phyloP scores from a whole-genome alignment of 176 grass and related monocot species.

The Elymus sibiricus region DNA sequence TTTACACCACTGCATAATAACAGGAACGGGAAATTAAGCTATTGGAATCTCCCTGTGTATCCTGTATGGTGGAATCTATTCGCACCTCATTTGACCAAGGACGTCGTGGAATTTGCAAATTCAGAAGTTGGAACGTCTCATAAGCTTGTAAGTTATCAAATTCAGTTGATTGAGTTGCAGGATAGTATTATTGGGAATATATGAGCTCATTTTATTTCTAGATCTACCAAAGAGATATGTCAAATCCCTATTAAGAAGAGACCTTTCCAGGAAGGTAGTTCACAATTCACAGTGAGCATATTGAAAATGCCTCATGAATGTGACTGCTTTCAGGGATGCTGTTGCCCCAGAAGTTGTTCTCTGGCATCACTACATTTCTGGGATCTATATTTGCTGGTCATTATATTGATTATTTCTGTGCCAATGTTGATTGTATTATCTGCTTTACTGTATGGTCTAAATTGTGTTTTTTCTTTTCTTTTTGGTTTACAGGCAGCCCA shows the following conservation, averaged over 20 bases:
- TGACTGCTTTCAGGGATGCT: conserved; percentile 5
- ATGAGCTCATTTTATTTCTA: not conserved
- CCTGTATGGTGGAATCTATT: conserved; percentile 73
- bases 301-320: not conserved
- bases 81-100: conserved; percentile 69
- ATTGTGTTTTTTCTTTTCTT: not conserved
- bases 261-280: not conserved
- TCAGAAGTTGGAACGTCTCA: conserved; percentile 59
- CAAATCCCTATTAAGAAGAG: not conserved
- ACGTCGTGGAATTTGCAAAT: conserved; percentile 86
- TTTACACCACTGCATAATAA: conserved; percentile 17
- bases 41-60: conserved; percentile 43
- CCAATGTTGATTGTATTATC: not conserved
- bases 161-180: not conserved
- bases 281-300: not conserved
- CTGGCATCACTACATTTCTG: not conserved
- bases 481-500: not conserved
- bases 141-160: conserved; percentile 6
- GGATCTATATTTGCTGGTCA: not conserved
- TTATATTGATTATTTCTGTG: not conserved
- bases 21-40: conserved; percentile 49
- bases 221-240: not conserved
- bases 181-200: not conserved
- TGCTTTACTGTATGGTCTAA: not conserved
- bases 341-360: not conserved